Percentiles rank a stretch among this genome's conserved stretches.
These are phyloP conservation scores for Pseudogymnoascus sp. DNA, from an alignment of 2,329 filamentous ascomycete genomes.

Conservation along the genomic window DNA sequence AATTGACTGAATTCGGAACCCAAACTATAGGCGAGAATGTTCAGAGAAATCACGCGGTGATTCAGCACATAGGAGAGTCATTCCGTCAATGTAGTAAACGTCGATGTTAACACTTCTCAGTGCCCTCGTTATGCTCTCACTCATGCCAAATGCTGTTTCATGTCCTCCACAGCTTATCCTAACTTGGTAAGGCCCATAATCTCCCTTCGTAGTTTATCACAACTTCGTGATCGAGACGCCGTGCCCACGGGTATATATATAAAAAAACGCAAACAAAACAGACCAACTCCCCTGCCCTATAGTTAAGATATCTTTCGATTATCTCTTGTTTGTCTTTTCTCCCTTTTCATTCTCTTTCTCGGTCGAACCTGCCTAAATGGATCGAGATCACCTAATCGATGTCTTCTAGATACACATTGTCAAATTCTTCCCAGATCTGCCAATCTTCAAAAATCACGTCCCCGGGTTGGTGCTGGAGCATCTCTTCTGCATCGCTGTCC, in stretches of 20 bases:
- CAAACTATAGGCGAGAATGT: not conserved
- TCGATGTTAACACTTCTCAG: not conserved
- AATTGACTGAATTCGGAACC: not conserved
- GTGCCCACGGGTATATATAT: not conserved
- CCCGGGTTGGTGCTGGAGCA: too few species aligned
- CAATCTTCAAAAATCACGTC: not conserved
- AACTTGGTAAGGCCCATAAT: too few species aligned
- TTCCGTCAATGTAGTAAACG: not conserved
- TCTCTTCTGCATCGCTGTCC: too few species aligned
- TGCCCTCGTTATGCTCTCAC: too few species aligned
- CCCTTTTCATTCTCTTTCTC: too few species aligned
- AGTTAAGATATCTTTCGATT: too few species aligned
- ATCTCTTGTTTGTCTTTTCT: too few species aligned
- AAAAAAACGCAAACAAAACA: not conserved
- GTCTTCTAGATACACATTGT: not conserved
- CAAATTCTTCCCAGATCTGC: not conserved
- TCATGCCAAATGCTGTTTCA: too few species aligned
- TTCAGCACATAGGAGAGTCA: not conserved
- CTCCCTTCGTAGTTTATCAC: not conserved
- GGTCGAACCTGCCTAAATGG: too few species aligned
- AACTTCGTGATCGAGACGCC: not conserved
- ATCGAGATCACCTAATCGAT: too few species aligned
- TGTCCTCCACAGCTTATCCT: too few species aligned
- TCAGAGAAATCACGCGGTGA: not conserved
- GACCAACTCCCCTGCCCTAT: not conserved